phyloP scores from a whole-genome alignment of 2,329 filamentous ascomycete species.

The Penicillium hesseltinei region DNA sequence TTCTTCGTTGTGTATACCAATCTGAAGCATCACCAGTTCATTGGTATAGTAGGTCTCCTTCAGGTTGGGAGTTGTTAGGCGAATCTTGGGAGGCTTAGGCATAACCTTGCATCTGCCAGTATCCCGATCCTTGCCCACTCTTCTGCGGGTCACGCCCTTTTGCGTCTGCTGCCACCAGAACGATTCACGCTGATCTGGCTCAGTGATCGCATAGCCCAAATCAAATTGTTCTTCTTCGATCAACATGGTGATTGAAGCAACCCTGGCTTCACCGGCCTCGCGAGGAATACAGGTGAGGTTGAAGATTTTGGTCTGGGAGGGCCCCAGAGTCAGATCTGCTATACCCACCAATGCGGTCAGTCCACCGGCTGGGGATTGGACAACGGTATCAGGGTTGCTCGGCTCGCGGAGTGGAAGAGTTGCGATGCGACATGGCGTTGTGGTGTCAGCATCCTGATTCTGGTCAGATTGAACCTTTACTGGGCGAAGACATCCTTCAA shows the following conservation, averaged over 20 bases:
- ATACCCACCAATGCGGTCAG: constrained; percentile 52
- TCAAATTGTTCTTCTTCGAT: constrained; percentile 66
- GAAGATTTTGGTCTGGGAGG: constrained; percentile 68
- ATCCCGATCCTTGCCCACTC: constrained; percentile 47
- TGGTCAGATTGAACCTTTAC: constrained; percentile 42
- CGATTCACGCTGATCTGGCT: constrained; percentile 33
- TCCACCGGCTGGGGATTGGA: constrained; percentile 36
- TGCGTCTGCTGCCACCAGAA: constrained; percentile 46
- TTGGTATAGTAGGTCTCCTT: constrained; percentile 79
- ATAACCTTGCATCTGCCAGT: constrained; percentile 66
- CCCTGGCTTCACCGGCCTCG: constrained; percentile 74
- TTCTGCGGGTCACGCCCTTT: constrained; percentile 36
- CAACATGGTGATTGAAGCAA: constrained; percentile 61
- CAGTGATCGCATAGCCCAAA: constrained; percentile 63
- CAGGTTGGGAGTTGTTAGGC: constrained; percentile 64
- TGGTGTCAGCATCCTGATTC: constrained; percentile 22
- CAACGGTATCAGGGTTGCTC: constrained; percentile 26
- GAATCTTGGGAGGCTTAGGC: constrained; percentile 89
- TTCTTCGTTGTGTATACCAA: constrained; percentile 78
- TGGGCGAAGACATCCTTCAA: constrained; percentile 51
- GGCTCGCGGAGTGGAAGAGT: constrained; percentile 37
- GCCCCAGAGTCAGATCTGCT: constrained; percentile 63
- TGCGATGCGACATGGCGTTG: constrained; percentile 29
- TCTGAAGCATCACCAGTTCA: constrained; percentile 66
- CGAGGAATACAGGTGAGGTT: constrained; percentile 71